These are phyloP conservation scores for Lablab purpureus DNA, from an alignment of 306 rosid genomes.

Conservation along the genomic window DNA sequence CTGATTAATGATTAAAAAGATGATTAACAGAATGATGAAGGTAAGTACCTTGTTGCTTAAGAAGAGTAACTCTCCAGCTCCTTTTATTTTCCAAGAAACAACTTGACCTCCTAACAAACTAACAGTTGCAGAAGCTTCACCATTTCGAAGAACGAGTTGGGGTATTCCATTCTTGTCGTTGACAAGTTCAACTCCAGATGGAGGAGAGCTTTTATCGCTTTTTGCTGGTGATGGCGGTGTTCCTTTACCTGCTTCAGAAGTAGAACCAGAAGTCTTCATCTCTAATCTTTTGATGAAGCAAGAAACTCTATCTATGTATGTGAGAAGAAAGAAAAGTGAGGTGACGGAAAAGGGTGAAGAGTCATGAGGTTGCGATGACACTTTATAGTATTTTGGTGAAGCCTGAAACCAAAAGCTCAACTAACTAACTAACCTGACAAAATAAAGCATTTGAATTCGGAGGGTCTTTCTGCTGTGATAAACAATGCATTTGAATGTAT, in stretches of 20 bases:
- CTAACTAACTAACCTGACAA: background rate
- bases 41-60: conserved; percentile 69
- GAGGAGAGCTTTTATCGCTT: background rate
- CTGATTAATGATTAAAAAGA: too few relatives aligned
- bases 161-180: conserved; percentile 69
- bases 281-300: background rate
- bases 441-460: too few relatives aligned
- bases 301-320: too few relatives aligned
- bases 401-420: conserved; percentile 56
- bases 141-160: conserved; percentile 63
- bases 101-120: conserved; percentile 94
- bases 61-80: conserved; percentile 78
- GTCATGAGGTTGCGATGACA: conserved; percentile 45
- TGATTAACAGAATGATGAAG: background rate
- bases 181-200: background rate
- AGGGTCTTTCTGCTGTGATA: too few relatives aligned
- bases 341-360: conserved; percentile 43
- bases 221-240: background rate
- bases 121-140: conserved; percentile 79
- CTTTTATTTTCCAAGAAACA: conserved; percentile 87
- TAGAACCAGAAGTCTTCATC: background rate
- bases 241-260: background rate
- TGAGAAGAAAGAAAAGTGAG: background rate
- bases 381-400: conserved; percentile 55
- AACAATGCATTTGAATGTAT: too few relatives aligned